Conservation (phyloP, 139 green algal genomes). For the Yamagishiella unicocca region DNA sequence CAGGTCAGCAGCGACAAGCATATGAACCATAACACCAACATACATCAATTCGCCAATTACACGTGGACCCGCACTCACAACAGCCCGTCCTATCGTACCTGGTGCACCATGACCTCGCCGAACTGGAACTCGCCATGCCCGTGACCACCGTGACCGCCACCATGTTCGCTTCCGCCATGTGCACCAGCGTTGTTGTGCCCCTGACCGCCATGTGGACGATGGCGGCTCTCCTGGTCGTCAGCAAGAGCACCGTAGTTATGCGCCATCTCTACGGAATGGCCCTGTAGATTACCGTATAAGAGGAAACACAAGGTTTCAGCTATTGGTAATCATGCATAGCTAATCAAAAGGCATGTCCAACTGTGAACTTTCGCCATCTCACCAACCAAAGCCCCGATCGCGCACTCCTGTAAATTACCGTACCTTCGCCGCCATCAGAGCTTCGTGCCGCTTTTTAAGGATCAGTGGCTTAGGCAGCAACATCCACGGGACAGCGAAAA, state of each 20-base stretch:
- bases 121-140: constrained; percentile 86
- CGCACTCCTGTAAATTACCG: no score
- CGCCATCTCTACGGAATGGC: constrained; percentile 18
- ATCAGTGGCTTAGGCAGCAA: constrained; percentile 97
- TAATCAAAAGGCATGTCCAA: neutral
- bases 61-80: neutral
- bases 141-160: constrained; percentile 29
- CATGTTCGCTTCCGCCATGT: neutral
- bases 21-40: neutral
- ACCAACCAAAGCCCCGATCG: no score
- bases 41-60: neutral
- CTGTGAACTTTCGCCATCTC: no score
- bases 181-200: neutral
- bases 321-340: no score
- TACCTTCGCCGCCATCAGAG: constrained; percentile 30
- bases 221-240: constrained; percentile 36
- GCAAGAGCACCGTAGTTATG: constrained; percentile 22
- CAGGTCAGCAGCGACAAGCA: neutral
- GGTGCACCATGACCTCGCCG: constrained; percentile 71
- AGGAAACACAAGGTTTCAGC: neutral
- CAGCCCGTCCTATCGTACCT: neutral
- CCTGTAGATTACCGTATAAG: neutral
- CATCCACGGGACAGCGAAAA: constrained; percentile 95
- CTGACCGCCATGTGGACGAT: neutral
- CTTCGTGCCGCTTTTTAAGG: constrained; percentile 88